Evolutionary conservation across 805 yeast species (phyloP), one percentile per base, ranked within the genome.

Genomic region (Saccharomycopsis synnaedendra): DNA sequence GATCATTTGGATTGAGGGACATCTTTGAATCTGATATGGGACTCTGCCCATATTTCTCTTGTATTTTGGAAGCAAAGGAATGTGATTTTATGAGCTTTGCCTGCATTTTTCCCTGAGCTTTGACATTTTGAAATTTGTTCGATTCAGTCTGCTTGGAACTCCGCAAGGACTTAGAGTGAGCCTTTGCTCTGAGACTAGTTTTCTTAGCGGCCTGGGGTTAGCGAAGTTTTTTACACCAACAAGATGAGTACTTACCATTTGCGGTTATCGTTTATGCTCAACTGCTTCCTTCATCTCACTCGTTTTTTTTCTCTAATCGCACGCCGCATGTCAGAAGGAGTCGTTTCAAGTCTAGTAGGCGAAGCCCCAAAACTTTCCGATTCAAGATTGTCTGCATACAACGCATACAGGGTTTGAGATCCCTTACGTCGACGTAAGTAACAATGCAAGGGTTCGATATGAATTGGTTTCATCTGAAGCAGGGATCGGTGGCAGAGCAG

Each of bases 71-170:
- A 8, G 45, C 41, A 32, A 48, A 48, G 5, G 32, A 28, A n/a
- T 45, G 34, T 7, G 53, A 50, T 48, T 50, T 50, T 9, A 35
- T 46, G 28, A 50, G 45, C 39, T 40, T 43, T 31, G 34, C 42
- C 27, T 50, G 48, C 7, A 29, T 33, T 30, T 38, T 47, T 8
- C n/a, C 34, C 3, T 9, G 34, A 32, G 19, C 35, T 27, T 32
- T 8, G 40, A n/a, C 37, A 37, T 28, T 19, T 42, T 33, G 19
- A 45, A 35, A 6, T 11, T 9, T 31, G 11, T 32, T 31, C 32
- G 39, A 43, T 28, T 33, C n/a, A 19, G 10, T 31, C 9, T 8
- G 19, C 6, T 7, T 36, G 33, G 19, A 33, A 10, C 31, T 32
- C 11, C 11, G 41, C 34, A 41, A 27, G 4, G 47, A 33, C 36